Evolutionary conservation across 495 filamentous ascomycete species (phyloP).

Genomic region (Aspergillus affinis): DNA sequence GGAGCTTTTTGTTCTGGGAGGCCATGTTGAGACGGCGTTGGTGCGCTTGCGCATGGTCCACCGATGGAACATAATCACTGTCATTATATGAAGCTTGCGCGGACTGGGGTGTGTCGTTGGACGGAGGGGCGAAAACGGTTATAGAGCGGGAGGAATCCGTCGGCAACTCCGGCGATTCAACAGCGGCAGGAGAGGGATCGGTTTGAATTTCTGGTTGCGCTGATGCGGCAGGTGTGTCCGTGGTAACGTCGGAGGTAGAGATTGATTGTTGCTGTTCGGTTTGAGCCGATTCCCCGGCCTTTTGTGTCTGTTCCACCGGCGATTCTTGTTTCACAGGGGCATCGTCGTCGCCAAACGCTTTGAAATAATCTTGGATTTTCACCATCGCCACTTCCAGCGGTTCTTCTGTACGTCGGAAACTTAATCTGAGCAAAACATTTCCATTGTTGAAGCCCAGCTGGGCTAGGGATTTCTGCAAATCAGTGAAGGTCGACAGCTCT

Average conservation of each 20-base stretch:
- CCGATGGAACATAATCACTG: constrained; percentile 75
- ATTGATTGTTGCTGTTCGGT: constrained; percentile 9
- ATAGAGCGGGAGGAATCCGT: constrained; percentile 48
- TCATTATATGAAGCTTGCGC: constrained; percentile 64
- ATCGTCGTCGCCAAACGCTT: constrained; percentile 37
- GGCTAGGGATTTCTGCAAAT: constrained; percentile 83
- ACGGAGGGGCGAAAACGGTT: constrained; percentile 73
- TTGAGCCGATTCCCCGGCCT: constrained; percentile 21
- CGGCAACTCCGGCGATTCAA: constrained; percentile 19
- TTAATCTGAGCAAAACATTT: constrained; percentile 71
- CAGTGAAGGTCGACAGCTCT: constrained; percentile 70
- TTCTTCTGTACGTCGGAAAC: constrained; percentile 69
- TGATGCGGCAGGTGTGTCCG: constrained; percentile 12
- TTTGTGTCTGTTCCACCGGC: constrained; percentile 14
- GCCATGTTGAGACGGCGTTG: constrained; percentile 67
- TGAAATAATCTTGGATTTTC: constrained; percentile 74
- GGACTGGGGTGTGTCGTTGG: constrained; percentile 70
- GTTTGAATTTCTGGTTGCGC: constrained; percentile 27
- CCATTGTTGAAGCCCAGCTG: constrained; percentile 85
- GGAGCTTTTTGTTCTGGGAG: constrained; percentile 63
- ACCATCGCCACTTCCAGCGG: constrained; percentile 83
- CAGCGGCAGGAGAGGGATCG: constrained; percentile 20
- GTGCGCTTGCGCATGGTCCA: constrained; percentile 80
- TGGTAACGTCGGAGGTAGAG: constrained; percentile 9
- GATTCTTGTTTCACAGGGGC: constrained; percentile 11